Evolutionary conservation across 176 grass and related monocot genomes (phyloP).

Genomic region (Hsuehochloa calcarea): DNA sequence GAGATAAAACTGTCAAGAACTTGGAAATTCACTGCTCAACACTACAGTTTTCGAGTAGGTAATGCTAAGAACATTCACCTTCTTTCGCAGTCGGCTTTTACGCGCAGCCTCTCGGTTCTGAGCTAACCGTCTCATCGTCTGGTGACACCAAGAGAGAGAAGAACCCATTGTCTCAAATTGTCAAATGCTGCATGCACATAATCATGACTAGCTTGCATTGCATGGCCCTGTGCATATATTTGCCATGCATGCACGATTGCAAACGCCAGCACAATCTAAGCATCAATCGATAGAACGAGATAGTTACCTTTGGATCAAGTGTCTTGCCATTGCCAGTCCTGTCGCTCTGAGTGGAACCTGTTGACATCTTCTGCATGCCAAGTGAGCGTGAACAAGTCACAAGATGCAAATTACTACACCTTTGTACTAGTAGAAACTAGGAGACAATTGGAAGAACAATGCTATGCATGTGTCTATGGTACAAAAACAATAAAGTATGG

Average conservation of each 20-base stretch:
- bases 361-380: slow-evolving; percentile 51
- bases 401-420: background rate
- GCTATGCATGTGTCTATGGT: background rate
- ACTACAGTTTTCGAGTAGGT: background rate
- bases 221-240: background rate
- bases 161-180: slow-evolving; percentile 12
- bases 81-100: slow-evolving; percentile 85
- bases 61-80: slow-evolving; percentile 43
- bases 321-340: slow-evolving; percentile 44
- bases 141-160: background rate
- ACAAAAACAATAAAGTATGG: slow-evolving; percentile 24
- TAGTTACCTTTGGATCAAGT: slow-evolving; percentile 63
- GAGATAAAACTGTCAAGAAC: background rate
- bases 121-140: slow-evolving; percentile 73
- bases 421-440: background rate
- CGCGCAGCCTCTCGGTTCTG: slow-evolving; percentile 94
- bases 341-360: slow-evolving; percentile 39
- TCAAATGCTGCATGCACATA: background rate
- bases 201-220: background rate
- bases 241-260: background rate
- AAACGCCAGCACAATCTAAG: background rate
- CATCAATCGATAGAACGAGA: background rate
- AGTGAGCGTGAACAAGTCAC: background rate
- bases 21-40: background rate
- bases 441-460: slow-evolving; percentile 3